Evolutionary conservation across 2,329 filamentous ascomycete species (phyloP).

Genomic region (Aulographum hederae): DNA sequence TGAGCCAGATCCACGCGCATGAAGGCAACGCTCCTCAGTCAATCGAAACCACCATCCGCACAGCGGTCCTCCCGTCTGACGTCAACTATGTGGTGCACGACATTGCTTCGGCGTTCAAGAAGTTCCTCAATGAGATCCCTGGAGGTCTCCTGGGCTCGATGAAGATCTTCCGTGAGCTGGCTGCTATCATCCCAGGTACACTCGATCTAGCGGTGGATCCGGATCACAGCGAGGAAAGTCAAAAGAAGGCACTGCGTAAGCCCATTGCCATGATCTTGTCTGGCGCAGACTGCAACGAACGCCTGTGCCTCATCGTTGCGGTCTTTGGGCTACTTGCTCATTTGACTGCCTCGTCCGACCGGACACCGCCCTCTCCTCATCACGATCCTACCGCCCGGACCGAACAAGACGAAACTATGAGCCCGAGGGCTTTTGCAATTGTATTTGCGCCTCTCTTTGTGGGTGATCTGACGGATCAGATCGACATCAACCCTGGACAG

Average conservation of each 20-base stretch:
- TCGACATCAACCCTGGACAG: too few species aligned
- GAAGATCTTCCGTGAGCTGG: constrained; percentile 39
- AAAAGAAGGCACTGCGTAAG: too few species aligned
- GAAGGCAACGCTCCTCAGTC: constrained; percentile 16
- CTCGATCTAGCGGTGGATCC: too few species aligned
- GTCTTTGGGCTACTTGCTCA: constrained; percentile 6
- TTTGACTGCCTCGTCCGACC: constrained; percentile 3
- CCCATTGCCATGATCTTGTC: too few species aligned
- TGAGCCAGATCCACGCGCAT: constrained; percentile 25
- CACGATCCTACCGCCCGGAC: background rate
- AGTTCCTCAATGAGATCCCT: constrained; percentile 41
- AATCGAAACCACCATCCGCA: constrained; percentile 39
- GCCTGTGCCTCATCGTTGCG: constrained; percentile 4
- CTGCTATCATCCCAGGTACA: background rate
- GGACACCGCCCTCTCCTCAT: background rate
- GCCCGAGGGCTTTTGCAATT: constrained; percentile 2
- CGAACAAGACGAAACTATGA: constrained; percentile 1
- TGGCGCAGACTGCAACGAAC: constrained; percentile 2
- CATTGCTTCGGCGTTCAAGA: constrained; percentile 49
- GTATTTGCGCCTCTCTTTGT: constrained; percentile 6
- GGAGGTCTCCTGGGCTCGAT: constrained; percentile 49
- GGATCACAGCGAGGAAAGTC: too few species aligned
- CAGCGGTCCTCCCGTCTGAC: constrained; percentile 39
- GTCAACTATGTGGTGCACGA: constrained; percentile 43
- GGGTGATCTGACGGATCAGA: constrained; percentile 1